Conservation (phyloP, 2,329 filamentous ascomycete species). For the Elsinoe australis region DNA sequence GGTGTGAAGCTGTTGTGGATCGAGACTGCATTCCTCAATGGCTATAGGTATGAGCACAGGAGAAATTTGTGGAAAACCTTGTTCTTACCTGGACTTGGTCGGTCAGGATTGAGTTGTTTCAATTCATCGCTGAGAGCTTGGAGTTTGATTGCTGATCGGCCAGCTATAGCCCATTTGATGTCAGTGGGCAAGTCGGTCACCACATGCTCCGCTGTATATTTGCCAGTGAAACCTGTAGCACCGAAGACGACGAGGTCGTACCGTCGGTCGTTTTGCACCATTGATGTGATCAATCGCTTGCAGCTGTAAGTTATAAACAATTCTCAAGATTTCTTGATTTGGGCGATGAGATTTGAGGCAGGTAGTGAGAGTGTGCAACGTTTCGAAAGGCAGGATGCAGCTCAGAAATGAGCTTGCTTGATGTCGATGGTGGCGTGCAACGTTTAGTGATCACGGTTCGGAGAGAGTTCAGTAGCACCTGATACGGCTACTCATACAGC, state of each 20-base stretch:
- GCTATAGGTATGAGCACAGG: conserved; percentile 18
- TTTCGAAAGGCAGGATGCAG: not conserved
- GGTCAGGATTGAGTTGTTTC: conserved; percentile 59
- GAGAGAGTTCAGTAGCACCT: too few species aligned
- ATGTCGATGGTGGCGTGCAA: not conserved
- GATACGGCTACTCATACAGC: too few species aligned
- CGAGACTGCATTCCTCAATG: conserved; percentile 41
- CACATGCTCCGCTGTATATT: conserved; percentile 68
- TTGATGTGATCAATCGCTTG: not conserved
- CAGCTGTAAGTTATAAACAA: too few species aligned
- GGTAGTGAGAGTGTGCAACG: not conserved
- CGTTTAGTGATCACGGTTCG: not conserved
- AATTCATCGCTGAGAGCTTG: conserved; percentile 60
- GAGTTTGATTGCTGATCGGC: conserved; percentile 71
- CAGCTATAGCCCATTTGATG: conserved; percentile 80
- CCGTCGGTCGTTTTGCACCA: conserved; percentile 31
- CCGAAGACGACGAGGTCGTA: conserved; percentile 62
- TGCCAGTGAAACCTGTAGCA: conserved; percentile 76
- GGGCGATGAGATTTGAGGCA: too few species aligned
- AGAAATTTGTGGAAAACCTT: too few species aligned
- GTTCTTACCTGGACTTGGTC: conserved; percentile 60
- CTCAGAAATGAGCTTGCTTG: not conserved
- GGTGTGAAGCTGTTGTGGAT: conserved; percentile 42
- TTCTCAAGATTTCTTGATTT: too few species aligned
- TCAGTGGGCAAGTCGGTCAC: conserved; percentile 61